Percentiles rank a stretch among this genome's conserved stretches.
Conservation (phyloP, 805 yeast genomes). For the Candida ficus region DNA sequence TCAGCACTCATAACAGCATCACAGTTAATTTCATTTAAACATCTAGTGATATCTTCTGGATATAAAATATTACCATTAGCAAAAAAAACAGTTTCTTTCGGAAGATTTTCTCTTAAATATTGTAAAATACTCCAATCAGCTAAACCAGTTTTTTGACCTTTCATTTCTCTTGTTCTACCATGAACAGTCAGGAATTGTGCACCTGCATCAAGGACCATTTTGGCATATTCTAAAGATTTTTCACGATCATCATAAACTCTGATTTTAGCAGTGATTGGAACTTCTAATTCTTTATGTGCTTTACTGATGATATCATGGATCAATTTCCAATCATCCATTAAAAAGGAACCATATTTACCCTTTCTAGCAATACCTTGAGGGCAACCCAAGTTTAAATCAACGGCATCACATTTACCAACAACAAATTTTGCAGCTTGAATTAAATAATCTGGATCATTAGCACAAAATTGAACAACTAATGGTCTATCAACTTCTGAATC, state of each 20-base stretch:
- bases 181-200: slow-evolving; percentile 95
- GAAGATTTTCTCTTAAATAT: slow-evolving; percentile 72
- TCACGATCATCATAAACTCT: slow-evolving; percentile 82
- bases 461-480: slow-evolving; percentile 90
- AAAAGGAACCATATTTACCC: slow-evolving; percentile 92
- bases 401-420: slow-evolving; percentile 86
- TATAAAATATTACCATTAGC: slow-evolving; percentile 95
- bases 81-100: slow-evolving; percentile 77
- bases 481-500: slow-evolving; percentile 69
- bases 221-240: slow-evolving; percentile 81
- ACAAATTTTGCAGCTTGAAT: slow-evolving; percentile 78
- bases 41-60: slow-evolving; percentile 73
- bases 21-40: slow-evolving; percentile 57
- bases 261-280: slow-evolving; percentile 95
- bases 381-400: slow-evolving; percentile 93
- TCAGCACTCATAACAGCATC: slow-evolving; percentile 98
- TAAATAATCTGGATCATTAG: slow-evolving; percentile 85
- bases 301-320: slow-evolving; percentile 65
- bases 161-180: slow-evolving; percentile 95
- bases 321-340: slow-evolving; percentile 96
- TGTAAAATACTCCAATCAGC: slow-evolving; percentile 87
- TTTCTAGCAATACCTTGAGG: slow-evolving; percentile 96
- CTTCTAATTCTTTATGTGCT: slow-evolving; percentile 65
- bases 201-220: slow-evolving; percentile 85
- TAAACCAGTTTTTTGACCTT: slow-evolving; percentile 92